These are phyloP conservation scores for Escallonia herrerae DNA, from an alignment of 129 eudicot genomes.

Conservation along the genomic window DNA sequence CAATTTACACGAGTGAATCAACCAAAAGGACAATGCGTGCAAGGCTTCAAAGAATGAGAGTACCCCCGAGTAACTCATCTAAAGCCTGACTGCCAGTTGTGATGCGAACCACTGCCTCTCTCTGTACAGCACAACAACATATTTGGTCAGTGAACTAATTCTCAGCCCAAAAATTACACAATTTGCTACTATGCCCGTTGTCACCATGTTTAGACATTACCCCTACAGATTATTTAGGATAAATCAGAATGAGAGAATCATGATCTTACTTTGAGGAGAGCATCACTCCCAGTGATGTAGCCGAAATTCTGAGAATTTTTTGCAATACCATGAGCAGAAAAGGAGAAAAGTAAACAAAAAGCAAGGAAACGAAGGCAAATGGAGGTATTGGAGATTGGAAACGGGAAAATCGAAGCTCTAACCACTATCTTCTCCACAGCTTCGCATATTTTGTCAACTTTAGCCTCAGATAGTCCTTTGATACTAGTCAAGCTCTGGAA, in stretches of 20 bases:
- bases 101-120: slow-evolving; percentile 66
- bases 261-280: slow-evolving; percentile 61
- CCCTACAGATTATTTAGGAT: too few relatives aligned
- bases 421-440: too few relatives aligned
- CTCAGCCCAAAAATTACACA: too few relatives aligned
- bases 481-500: slow-evolving; percentile 48
- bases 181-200: too few relatives aligned
- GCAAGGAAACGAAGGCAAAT: background rate
- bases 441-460: slow-evolving; percentile 39
- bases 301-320: slow-evolving; percentile 64
- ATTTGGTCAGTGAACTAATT: slow-evolving; percentile 2
- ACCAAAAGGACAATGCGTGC: background rate
- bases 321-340: background rate
- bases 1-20: too few relatives aligned
- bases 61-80: slow-evolving; percentile 28
- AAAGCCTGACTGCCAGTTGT: slow-evolving; percentile 59
- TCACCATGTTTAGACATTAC: too few relatives aligned
- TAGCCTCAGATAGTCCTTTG: slow-evolving; percentile 59
- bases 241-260: background rate
- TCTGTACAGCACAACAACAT: slow-evolving; percentile 35
- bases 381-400: too few relatives aligned
- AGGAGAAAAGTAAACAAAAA: background rate
- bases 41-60: slow-evolving; percentile 1
- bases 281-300: slow-evolving; percentile 95
- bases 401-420: too few relatives aligned